Evolutionary conservation across 176 grass and related monocot genomes (phyloP), one percentile per base, ranked within the genome.

Genomic region (Oryza officinalis): DNA sequence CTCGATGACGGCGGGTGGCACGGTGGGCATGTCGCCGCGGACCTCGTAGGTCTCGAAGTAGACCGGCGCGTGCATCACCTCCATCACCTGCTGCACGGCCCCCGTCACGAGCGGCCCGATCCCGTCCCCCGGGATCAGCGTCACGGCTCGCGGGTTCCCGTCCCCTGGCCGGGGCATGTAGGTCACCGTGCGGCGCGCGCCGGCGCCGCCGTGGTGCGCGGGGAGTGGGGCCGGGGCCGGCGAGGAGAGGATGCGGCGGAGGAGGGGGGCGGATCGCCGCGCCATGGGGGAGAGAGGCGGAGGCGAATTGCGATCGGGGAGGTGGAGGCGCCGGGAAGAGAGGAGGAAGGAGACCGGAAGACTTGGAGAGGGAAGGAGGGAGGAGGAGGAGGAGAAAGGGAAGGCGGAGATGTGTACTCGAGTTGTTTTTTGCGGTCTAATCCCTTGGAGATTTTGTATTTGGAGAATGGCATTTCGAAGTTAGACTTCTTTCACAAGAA

Each of bases 121-220:
- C 12, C 95, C 92, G 57, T 98, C 95, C 22, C 95, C 95, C 13
- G 95, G 95, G 66, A 98, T 98, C 65, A 98, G 85, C 43, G 95
- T 98, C 15, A 98, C 89, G 37, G 82, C 25, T 17, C 92, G 91
- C 73, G 95, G 92, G 18, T 89, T 54, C 18, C 92, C 95, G 76
- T 98, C 95, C 71, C 92, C 95, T 13, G 95, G 95, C 32, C 95
- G 87, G 23, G 95, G 95, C 95, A 98, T 98, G 92, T 98, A 98
- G 75, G 95, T 98, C 76, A 98, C 90, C 13, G 86, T 93, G 27
- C 95, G 95, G 47, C 83, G 84, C 66, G 65, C 76, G 13, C 10
- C 84, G 7, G 28, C 82, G n/a, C 13, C 10, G 82, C 22, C 27
- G 30, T 18, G 49, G 49, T 5, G 35, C 35, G 13, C 13, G 17